Evolutionary conservation across 2,329 filamentous ascomycete species (phyloP).

Genomic region (Hysterium pulicare): DNA sequence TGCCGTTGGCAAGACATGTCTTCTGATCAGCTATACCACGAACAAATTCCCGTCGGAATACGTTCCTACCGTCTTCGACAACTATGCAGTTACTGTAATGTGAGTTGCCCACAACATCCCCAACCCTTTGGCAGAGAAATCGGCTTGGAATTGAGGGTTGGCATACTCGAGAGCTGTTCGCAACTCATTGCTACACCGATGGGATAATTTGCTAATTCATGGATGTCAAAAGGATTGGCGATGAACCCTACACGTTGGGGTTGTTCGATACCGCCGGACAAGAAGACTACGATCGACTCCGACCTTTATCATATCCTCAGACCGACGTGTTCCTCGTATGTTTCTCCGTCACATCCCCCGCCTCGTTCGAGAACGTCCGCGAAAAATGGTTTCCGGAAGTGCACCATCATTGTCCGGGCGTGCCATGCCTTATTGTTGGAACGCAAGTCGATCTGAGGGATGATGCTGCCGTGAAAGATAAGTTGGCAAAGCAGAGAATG

Average conservation of each 20-base stretch:
- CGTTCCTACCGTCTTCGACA: slow-evolving; percentile 98
- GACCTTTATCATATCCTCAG: slow-evolving; percentile 94
- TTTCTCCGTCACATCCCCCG: slow-evolving; percentile 95
- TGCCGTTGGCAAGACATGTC: slow-evolving; percentile 98
- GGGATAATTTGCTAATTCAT: slow-evolving; percentile 11
- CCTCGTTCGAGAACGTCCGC: slow-evolving; percentile 97
- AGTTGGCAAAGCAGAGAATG: slow-evolving; percentile 96
- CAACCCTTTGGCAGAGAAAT: too few species aligned
- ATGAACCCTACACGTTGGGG: slow-evolving; percentile 95
- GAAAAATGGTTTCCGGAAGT: slow-evolving; percentile 99
- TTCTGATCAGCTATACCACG: slow-evolving; percentile 98
- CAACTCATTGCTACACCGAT: too few species aligned
- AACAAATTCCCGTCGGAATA: slow-evolving; percentile 99
- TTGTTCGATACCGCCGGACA: slow-evolving; percentile 98
- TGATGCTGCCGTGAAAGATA: slow-evolving; percentile 80
- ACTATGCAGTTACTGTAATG: slow-evolving; percentile 99
- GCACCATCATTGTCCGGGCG: slow-evolving; percentile 95
- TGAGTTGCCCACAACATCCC: slow-evolving; percentile 53
- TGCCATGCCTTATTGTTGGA: slow-evolving; percentile 95
- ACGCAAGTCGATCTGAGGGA: slow-evolving; percentile 96
- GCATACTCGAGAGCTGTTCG: too few species aligned
- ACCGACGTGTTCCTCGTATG: slow-evolving; percentile 99
- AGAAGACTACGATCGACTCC: slow-evolving; percentile 97
- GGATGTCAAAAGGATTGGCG: slow-evolving; percentile 77
- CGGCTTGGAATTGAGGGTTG: neutral